phyloP scores from a whole-genome alignment of 208 protist species.

The Tritrichomonas foetus region DNA sequence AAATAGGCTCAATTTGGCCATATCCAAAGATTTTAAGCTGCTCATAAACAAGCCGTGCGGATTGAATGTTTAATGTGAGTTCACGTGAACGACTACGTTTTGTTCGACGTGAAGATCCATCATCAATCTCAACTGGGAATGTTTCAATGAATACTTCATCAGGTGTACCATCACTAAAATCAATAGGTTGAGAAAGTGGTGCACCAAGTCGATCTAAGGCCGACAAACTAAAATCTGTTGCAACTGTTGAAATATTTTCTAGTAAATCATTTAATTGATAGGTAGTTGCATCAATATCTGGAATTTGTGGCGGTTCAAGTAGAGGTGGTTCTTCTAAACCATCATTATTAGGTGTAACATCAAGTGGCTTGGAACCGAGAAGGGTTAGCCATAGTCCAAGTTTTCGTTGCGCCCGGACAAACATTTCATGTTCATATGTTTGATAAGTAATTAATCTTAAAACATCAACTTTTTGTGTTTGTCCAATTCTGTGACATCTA shows the following conservation, averaged over 20 bases:
- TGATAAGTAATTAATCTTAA: constrained; percentile 81
- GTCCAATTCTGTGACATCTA: constrained; percentile 82
- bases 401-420: constrained; percentile 74
- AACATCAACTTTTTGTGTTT: constrained; percentile 77
- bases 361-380: not conserved
- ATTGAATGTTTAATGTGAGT: not conserved
- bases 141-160: not conserved
- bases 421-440: constrained; percentile 83
- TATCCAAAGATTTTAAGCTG: not conserved
- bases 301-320: not conserved
- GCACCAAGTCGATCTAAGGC: not conserved
- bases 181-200: not conserved
- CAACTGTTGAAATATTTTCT: not conserved
- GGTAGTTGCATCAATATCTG: not conserved
- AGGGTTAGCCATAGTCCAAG: constrained; percentile 48
- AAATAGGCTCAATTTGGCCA: not conserved
- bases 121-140: not conserved
- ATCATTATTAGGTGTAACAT: not conserved
- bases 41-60: not conserved
- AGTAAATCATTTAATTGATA: not conserved
- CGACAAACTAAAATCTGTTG: not conserved
- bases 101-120: not conserved
- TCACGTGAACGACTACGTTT: not conserved
- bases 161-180: not conserved
- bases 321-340: not conserved